Percentiles rank a stretch among this genome's conserved stretches.
Conservation (phyloP, 2,329 filamentous ascomycete genomes). For the Trichothecium roseum region DNA sequence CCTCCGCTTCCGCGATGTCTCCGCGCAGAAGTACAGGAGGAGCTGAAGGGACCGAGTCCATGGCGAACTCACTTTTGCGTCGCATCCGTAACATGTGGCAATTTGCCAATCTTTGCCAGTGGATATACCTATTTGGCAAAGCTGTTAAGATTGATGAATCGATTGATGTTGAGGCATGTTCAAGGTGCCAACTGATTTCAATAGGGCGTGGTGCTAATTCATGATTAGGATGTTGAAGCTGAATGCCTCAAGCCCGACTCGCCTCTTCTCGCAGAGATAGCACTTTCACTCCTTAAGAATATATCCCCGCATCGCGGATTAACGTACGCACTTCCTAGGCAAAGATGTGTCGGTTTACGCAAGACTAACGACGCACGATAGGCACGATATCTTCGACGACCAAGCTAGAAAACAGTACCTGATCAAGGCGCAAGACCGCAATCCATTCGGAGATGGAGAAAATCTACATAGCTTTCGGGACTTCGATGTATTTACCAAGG, state of each 20-base stretch:
- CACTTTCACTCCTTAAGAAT: slow-evolving; percentile 79
- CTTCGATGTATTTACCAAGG: slow-evolving; percentile 75
- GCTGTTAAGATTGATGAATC: slow-evolving; percentile 82
- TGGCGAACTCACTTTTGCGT: slow-evolving; percentile 35
- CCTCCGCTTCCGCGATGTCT: too few relatives aligned
- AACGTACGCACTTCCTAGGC: slow-evolving; percentile 48
- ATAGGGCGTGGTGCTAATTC: slow-evolving; percentile 6
- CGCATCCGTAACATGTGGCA: slow-evolving; percentile 87
- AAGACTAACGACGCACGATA: slow-evolving; percentile 26
- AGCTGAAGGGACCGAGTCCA: too few relatives aligned
- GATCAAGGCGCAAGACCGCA: slow-evolving; percentile 66
- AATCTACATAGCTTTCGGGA: slow-evolving; percentile 63
- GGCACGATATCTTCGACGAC: slow-evolving; percentile 82
- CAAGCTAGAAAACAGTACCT: slow-evolving; percentile 84
- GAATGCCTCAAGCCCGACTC: slow-evolving; percentile 80
- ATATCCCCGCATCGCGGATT: slow-evolving; percentile 89
- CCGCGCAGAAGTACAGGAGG: too few relatives aligned
- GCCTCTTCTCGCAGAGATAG: slow-evolving; percentile 66
- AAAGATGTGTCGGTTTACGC: background rate
- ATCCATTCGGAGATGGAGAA: slow-evolving; percentile 78
- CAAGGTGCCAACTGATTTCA: background rate
- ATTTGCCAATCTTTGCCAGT: slow-evolving; percentile 89
- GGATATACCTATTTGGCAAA: slow-evolving; percentile 82
- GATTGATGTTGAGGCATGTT: slow-evolving; percentile 74
- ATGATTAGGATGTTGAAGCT: slow-evolving; percentile 65